These are phyloP conservation scores for Kewa caespitosa DNA, from an alignment of 179 eudicot genomes.

Conservation along the genomic window DNA sequence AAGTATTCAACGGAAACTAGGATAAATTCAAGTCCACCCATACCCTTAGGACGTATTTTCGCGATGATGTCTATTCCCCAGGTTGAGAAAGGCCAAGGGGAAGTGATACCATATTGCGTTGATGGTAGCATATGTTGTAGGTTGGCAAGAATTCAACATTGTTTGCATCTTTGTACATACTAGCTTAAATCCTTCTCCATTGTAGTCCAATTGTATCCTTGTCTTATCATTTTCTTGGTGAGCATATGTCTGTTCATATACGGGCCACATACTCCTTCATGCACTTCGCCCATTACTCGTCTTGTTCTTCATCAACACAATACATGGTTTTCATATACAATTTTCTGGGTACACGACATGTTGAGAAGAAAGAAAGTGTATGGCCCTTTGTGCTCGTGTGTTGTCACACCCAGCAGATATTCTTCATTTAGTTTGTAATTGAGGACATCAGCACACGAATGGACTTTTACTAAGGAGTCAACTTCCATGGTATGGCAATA, in stretches of 20 bases:
- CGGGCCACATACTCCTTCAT: background rate
- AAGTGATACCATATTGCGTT: background rate
- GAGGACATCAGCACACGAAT: background rate
- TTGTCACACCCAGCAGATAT: background rate
- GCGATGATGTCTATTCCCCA: background rate
- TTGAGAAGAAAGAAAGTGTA: background rate
- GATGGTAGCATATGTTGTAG: background rate
- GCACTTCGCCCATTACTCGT: background rate
- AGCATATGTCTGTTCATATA: background rate
- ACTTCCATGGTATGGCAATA: background rate
- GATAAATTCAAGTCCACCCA: background rate
- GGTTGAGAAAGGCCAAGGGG: background rate
- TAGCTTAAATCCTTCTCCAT: background rate
- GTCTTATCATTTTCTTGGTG: background rate
- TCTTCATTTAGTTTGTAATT: no score
- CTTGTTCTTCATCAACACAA: background rate
- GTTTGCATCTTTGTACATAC: background rate
- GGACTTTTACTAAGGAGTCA: background rate
- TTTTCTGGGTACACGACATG: background rate
- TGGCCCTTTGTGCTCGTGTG: background rate
- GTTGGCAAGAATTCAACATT: background rate
- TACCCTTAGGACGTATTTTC: background rate
- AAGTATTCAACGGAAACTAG: background rate
- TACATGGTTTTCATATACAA: no score
- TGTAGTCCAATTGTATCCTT: background rate